Conservation (phyloP, 352 stramenopile species). For the Pythium dissimile region DNA sequence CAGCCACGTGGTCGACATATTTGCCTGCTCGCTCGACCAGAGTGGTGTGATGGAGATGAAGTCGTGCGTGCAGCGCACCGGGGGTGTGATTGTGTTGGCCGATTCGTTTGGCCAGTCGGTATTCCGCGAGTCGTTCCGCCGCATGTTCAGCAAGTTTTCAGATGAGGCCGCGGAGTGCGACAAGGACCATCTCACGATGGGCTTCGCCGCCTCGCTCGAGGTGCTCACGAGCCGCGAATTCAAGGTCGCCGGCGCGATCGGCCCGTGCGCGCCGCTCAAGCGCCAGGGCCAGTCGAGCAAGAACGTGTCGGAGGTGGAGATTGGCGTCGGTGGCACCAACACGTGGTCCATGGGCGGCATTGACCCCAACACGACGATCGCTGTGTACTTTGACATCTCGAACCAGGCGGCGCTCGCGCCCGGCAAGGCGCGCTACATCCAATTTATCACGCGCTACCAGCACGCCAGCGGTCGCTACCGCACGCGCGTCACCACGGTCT, state of each 20-base stretch:
- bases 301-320: constrained; percentile 96
- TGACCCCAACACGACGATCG: constrained; percentile 97
- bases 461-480: constrained; percentile 94
- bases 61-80: constrained; percentile 96
- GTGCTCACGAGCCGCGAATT: constrained; percentile 97
- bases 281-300: constrained; percentile 88
- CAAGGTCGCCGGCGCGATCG: constrained; percentile 98
- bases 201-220: constrained; percentile 93
- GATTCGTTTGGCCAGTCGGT: constrained; percentile 98
- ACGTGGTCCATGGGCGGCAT: constrained; percentile 97
- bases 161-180: constrained; percentile 94
- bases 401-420: constrained; percentile 70
- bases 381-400: constrained; percentile 99
- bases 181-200: constrained; percentile 96
- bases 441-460: constrained; percentile 99
- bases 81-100: constrained; percentile 97
- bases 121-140: constrained; percentile 98
- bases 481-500: constrained; percentile 97
- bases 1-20: constrained; percentile 98
- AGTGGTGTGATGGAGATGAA: constrained; percentile 99
- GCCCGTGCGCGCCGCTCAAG: constrained; percentile 94
- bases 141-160: constrained; percentile 97
- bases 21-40: constrained; percentile 98
- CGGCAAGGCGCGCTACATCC: constrained; percentile 95
- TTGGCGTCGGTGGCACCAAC: constrained; percentile 90